Evolutionary conservation across 2,329 filamentous ascomycete species (phyloP).

Genomic region (Nemania serpens): DNA sequence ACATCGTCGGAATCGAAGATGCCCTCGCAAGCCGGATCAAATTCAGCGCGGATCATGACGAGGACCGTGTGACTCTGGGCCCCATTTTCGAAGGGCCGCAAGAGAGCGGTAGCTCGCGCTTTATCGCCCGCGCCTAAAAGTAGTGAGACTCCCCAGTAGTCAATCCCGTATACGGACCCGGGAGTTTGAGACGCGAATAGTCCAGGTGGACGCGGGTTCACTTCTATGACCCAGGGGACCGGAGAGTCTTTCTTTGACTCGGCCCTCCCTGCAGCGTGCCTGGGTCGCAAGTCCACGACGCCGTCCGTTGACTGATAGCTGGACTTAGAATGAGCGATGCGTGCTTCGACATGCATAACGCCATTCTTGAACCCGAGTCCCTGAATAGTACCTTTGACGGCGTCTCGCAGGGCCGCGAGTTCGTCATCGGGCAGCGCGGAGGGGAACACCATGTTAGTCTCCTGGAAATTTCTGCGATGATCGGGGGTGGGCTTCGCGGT

Average conservation of each 20-base stretch:
- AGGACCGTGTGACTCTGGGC: slow-evolving; percentile 36
- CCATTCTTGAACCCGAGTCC: slow-evolving; percentile 35
- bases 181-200: slow-evolving; percentile 36
- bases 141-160: slow-evolving; percentile 37
- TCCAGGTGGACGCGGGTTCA: slow-evolving; percentile 38
- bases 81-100: slow-evolving; percentile 31
- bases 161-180: slow-evolving; percentile 36
- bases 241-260: slow-evolving; percentile 3
- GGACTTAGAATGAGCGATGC: slow-evolving; percentile 31
- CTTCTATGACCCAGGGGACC: slow-evolving; percentile 36
- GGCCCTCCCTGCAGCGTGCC: background rate
- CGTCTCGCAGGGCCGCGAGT: slow-evolving; percentile 22
- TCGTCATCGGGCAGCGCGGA: slow-evolving; percentile 36
- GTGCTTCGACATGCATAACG: slow-evolving; percentile 38
- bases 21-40: slow-evolving; percentile 32
- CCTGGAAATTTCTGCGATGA: slow-evolving; percentile 33
- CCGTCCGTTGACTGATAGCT: slow-evolving; percentile 26
- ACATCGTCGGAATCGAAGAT: slow-evolving; percentile 41
- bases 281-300: slow-evolving; percentile 18
- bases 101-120: slow-evolving; percentile 31
- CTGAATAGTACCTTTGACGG: slow-evolving; percentile 28
- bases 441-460: slow-evolving; percentile 38
- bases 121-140: slow-evolving; percentile 32
- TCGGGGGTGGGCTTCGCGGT: background rate
- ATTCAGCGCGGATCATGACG: slow-evolving; percentile 38